Conservation (phyloP, 2,329 filamentous ascomycete genomes). For the Aureobasidium sp. region DNA sequence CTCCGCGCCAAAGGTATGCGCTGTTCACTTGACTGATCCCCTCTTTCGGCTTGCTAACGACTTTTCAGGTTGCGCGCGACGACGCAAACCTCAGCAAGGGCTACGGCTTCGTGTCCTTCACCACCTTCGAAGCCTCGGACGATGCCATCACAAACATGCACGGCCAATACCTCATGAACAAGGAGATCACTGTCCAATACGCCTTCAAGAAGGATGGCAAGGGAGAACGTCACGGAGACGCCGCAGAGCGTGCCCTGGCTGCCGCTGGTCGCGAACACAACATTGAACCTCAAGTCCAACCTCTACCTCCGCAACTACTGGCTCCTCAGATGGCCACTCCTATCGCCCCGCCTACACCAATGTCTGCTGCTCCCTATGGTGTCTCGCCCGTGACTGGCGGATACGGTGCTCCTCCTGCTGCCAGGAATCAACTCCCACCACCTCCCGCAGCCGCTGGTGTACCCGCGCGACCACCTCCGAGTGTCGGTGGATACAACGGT, state of each 20-base stretch:
- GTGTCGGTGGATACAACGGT: constrained; percentile 61
- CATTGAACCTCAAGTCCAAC: constrained; percentile 72
- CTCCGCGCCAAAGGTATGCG: constrained; percentile 69
- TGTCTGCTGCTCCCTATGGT: constrained; percentile 26
- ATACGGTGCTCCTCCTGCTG: constrained; percentile 19
- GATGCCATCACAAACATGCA: constrained; percentile 89
- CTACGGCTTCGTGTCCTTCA: constrained; percentile 92
- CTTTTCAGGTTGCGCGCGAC: constrained; percentile 62
- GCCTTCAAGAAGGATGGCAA: constrained; percentile 99
- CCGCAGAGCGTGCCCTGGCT: constrained; percentile 85
- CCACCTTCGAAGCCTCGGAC: constrained; percentile 88
- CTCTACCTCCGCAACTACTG: constrained; percentile 68
- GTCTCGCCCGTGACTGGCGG: constrained; percentile 19
- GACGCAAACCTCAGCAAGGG: constrained; percentile 85
- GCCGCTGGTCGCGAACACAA: constrained; percentile 92
- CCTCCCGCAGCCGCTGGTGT: constrained; percentile 53
- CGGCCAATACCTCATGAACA: constrained; percentile 93
- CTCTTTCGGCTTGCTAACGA: background rate
- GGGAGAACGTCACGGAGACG: constrained; percentile 89
- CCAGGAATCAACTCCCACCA: constrained; percentile 48
- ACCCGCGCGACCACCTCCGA: constrained; percentile 64
- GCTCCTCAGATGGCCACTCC: constrained; percentile 39
- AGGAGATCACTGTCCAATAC: constrained; percentile 93
- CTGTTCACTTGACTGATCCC: too few species aligned
- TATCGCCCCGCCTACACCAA: constrained; percentile 34